Base-by-base conservation (phyloP, 192 early-diverging fungal genomes). In the Coemansia sp. region DNA sequence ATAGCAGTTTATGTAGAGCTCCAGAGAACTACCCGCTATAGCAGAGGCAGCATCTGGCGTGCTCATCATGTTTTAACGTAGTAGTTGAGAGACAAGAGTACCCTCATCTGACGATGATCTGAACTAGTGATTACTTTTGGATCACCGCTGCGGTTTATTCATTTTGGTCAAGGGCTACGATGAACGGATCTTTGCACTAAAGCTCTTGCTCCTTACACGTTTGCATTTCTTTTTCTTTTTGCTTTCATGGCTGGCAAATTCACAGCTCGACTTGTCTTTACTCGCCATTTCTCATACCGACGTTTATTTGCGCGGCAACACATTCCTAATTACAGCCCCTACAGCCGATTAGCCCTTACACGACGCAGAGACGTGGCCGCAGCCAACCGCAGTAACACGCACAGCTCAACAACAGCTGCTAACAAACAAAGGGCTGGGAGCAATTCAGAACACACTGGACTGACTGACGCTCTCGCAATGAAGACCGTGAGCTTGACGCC, bases 401-500 rank as follows among this genome's bases (percentile, higher is more conserved):
- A 33, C 27, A 57, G 29, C 29, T 2, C 55, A 57, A 15, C 55
- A 31, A 33, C 55, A 3, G 15, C 29, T 31, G 15, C 3, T 12
- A 15, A 31, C 27, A 31, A 29, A 36, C 29, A 15, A 29, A 34
- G 34, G 29, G 29, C 46, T 49, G 46, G 46, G 18, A 49, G 18
- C 18, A 18, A 16, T n/a, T 18, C 18, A 7, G 49, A 38, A 13
- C 47, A 36, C 47, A 52, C 5, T 4, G 22, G 5, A 55, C 55
- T 29, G 66, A 68, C 40, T 5, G 52, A 57, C 36, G 20, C 20
- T 9, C 36, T 22, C 34, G 16, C 62, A 41, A 29, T 44, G 40
- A 76, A 85, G 79, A 65, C 69, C 16, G 71, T 92, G 12, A 71
- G 60, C 4, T 75, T 95, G 50, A 91, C 88, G 6, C 73, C 86